phyloP scores from a whole-genome alignment of 495 filamentous ascomycete genomes.

The Bacidia rubella region DNA sequence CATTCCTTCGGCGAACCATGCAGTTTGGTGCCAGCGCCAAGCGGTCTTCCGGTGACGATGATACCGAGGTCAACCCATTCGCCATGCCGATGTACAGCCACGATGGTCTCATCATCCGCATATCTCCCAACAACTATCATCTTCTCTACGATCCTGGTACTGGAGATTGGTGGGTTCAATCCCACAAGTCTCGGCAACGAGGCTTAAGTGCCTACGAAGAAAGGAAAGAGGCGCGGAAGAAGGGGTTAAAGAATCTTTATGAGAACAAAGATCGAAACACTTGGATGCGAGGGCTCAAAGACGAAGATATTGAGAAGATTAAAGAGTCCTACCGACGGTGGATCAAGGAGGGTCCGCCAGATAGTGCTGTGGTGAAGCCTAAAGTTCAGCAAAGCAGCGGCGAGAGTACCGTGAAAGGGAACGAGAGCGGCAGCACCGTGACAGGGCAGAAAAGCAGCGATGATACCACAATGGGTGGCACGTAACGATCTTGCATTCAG shows the following conservation, averaged over 20 bases:
- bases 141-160: conserved; percentile 64
- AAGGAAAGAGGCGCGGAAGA: conserved; percentile 9
- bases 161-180: conserved; percentile 39
- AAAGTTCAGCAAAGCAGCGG: background rate
- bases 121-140: conserved; percentile 71
- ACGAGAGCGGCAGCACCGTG: no score
- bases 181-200: conserved; percentile 5
- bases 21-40: conserved; percentile 32
- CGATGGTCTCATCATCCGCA: conserved; percentile 64
- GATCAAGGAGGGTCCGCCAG: conserved; percentile 11
- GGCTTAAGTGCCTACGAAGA: conserved; percentile 14
- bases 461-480: no score
- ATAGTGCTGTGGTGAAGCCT: background rate
- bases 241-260: conserved; percentile 13
- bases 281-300: conserved; percentile 9
- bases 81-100: conserved; percentile 42
- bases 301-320: conserved; percentile 11
- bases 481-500: no score
- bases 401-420: no score
- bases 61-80: conserved; percentile 27
- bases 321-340: conserved; percentile 10
- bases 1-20: conserved; percentile 62
- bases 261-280: conserved; percentile 10
- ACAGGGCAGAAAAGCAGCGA: no score
- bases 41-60: conserved; percentile 18